A percentile compares a stretch with the other conserved stretches of the same genome.
Evolutionary conservation across 306 rosid genomes (phyloP).

Genomic region (Ceratonia siliqua): DNA sequence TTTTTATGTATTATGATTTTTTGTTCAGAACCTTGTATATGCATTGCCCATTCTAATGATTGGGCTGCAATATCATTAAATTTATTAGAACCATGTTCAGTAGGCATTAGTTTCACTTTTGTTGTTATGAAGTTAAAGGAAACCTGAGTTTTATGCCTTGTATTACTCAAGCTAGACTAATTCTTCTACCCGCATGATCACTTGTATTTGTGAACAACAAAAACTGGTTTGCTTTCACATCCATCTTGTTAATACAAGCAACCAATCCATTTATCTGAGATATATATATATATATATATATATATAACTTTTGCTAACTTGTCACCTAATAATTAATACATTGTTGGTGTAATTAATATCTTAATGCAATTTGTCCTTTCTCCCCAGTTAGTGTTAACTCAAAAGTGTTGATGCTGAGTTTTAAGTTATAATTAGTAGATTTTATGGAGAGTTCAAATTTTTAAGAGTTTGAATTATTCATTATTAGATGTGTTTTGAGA

Average conservation of each 20-base stretch:
- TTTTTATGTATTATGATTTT: slow-evolving; percentile 23
- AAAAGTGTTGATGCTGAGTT: too few species aligned
- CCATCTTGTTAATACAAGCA: too few species aligned
- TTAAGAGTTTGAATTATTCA: too few species aligned
- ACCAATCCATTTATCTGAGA: too few species aligned
- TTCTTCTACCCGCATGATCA: not conserved
- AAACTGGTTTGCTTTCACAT: not conserved
- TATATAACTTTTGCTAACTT: too few species aligned
- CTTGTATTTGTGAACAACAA: not conserved
- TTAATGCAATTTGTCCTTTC: not conserved
- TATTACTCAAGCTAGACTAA: not conserved
- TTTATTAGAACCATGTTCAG: slow-evolving; percentile 23
- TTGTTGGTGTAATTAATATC: not conserved
- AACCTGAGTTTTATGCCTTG: not conserved
- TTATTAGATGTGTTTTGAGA: too few species aligned
- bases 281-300: too few species aligned
- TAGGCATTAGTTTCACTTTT: not conserved
- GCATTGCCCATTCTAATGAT: not conserved
- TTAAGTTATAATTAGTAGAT: too few species aligned
- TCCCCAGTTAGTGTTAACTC: not conserved
- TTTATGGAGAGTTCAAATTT: too few species aligned
- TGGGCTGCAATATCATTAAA: slow-evolving; percentile 24
- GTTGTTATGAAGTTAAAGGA: not conserved
- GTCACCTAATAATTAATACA: not conserved
- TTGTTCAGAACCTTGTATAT: slow-evolving; percentile 5